Conservation (phyloP, 2,329 filamentous ascomycete species). For the Hirsutella rhossiliensis region DNA sequence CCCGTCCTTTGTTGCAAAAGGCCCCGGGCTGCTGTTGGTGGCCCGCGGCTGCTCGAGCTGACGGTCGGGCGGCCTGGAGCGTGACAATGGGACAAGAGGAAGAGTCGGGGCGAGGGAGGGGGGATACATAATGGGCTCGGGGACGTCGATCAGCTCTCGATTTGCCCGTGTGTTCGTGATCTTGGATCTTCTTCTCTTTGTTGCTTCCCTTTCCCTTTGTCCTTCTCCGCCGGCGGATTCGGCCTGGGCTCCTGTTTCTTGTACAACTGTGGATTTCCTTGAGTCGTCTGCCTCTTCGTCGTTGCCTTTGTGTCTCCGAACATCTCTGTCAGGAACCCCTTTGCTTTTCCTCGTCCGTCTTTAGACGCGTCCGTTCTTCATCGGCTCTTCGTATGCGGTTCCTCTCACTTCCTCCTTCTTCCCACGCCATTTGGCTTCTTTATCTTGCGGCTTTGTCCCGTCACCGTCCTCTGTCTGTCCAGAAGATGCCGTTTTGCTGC, state of each 20-base stretch:
- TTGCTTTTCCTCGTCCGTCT: neutral
- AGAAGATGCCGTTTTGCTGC: no score
- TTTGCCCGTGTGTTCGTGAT: neutral
- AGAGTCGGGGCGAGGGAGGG: neutral
- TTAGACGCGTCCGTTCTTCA: neutral
- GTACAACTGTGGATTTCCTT: neutral
- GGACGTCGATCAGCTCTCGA: neutral
- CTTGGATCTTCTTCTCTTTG: neutral
- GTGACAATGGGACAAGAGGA: neutral
- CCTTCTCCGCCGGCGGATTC: neutral
- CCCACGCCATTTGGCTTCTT: no score
- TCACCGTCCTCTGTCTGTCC: no score
- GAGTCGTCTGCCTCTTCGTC: neutral
- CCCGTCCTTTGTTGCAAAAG: no score
- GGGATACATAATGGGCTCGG: neutral
- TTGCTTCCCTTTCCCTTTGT: neutral
- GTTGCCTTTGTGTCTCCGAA: neutral
- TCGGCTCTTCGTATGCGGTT: no score
- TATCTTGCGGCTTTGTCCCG: no score
- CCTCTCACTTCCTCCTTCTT: no score
- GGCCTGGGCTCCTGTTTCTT: neutral
- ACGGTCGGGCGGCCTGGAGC: no score
- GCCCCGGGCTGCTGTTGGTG: no score
- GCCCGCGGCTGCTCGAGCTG: no score
- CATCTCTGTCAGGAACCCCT: neutral